Percentiles rank a stretch among this genome's conserved stretches.
These are phyloP conservation scores for Onygena corvina DNA, from an alignment of 2,329 filamentous ascomycete genomes.

Conservation along the genomic window DNA sequence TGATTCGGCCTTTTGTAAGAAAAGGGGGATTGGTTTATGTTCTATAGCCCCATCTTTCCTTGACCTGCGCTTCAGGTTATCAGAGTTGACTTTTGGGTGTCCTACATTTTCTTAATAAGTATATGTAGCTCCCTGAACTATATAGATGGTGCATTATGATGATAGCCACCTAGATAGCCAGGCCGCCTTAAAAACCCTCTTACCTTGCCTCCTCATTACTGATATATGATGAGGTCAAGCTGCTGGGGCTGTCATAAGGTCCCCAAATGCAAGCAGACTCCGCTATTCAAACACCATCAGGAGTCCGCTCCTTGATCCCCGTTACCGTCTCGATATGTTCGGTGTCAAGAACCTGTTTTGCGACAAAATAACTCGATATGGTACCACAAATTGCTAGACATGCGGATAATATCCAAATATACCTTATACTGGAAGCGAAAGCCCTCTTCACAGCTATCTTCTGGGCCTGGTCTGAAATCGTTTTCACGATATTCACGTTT, in stretches of 20 bases:
- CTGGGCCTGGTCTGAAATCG: constrained; percentile 30
- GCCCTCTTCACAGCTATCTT: constrained; percentile 34
- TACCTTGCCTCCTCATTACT: too few relatives aligned
- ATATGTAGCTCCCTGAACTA: too few relatives aligned
- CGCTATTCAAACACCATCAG: neutral
- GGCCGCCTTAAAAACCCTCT: too few relatives aligned
- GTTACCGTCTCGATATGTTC: constrained; percentile 7
- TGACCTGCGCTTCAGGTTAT: constrained; percentile 20
- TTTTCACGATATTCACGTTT: constrained; percentile 34
- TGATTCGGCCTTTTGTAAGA: too few relatives aligned
- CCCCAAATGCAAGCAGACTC: too few relatives aligned
- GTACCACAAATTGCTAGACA: constrained; percentile 24
- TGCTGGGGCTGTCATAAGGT: too few relatives aligned
- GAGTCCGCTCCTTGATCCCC: neutral
- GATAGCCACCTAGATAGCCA: too few relatives aligned
- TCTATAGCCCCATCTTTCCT: constrained; percentile 18
- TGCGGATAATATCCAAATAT: constrained; percentile 41
- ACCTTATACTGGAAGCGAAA: constrained; percentile 39
- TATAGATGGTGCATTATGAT: too few relatives aligned
- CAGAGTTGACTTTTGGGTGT: constrained; percentile 21
- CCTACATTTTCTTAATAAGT: too few relatives aligned
- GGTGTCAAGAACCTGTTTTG: neutral
- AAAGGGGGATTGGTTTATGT: neutral
- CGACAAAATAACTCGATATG: neutral
- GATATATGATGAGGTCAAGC: too few relatives aligned